Evolutionary conservation across 352 stramenopile genomes (phyloP), one percentile per base, ranked within the genome.

Genomic region (Peronospora belbahrii): DNA sequence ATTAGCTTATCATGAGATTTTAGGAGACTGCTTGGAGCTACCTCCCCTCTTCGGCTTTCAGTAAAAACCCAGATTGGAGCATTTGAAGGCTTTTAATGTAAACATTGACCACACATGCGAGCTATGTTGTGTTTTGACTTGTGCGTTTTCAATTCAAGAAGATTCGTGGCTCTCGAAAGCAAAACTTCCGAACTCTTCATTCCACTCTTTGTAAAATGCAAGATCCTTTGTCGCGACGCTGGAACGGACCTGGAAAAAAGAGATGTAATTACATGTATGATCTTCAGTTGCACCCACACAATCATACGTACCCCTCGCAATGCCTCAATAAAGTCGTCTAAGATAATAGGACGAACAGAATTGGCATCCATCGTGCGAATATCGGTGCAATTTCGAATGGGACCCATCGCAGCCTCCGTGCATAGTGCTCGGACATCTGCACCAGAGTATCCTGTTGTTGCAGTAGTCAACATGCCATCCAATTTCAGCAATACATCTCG

Each of bases 401-500:
- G 97, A 10, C 94, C 95, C 94, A 99, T 98, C 4, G 96, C 93
- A 20, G 97, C 97, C 53, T 99, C 96, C 0, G 81, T 97, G 55
- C 94, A 98, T 17, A 99, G 65, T n/a, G 90, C 83, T 27, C 93
- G 93, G 17, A 99, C 76, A 67, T 99, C 97, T 7, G 97, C 95
- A 38, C 96, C 97, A 44, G 91, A 98, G 66, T 98, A 99, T 4
- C 96, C 95, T 85, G 35, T 31, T 32, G 14, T 32, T 42, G 13
- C 18, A 51, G 1, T 25, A 9, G 24, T 14, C 25, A 10, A 25
- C 6, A 41, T 5, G 15, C 19, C 15, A 39, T 31, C 28, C 23
- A 35, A 23, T 17, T 20, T 60, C 28, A 73, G 35, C 15, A 18
- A 30, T 19, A 18, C 14, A 18, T 2, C 1, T 4, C 2, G 13